Percentiles rank a stretch among this genome's conserved stretches.
phyloP scores from a whole-genome alignment of 2,329 filamentous ascomycete genomes.

The Pseudohalonectria lignicola region DNA sequence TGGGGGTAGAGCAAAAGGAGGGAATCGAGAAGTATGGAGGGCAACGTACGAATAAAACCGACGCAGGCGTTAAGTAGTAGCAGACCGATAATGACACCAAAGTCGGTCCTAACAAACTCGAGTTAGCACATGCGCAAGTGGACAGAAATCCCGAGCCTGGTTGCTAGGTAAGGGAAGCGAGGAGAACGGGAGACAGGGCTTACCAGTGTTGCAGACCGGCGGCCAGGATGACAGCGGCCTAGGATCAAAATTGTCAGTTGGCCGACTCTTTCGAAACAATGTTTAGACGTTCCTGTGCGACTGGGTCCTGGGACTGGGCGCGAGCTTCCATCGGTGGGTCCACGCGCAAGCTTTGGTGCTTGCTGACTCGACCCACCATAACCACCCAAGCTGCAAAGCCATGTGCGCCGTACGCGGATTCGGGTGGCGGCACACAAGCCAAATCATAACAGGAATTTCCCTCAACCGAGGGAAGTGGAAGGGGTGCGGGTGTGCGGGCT shows the following conservation, averaged over 20 bases:
- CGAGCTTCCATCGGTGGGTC: too few relatives aligned
- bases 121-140: too few relatives aligned
- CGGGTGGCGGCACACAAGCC: too few relatives aligned
- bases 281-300: conserved; percentile 10
- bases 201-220: conserved; percentile 69
- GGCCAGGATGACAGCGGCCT: conserved; percentile 68
- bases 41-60: conserved; percentile 50
- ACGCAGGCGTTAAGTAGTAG: conserved; percentile 74
- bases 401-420: too few relatives aligned
- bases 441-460: too few relatives aligned
- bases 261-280: conserved; percentile 10
- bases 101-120: conserved; percentile 56
- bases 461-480: neutral
- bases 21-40: too few relatives aligned
- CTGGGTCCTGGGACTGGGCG: neutral
- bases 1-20: too few relatives aligned
- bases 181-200: too few relatives aligned
- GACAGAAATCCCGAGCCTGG: too few relatives aligned
- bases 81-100: conserved; percentile 71
- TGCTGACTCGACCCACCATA: conserved; percentile 3
- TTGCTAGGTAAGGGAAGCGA: too few relatives aligned
- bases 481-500: neutral
- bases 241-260: conserved; percentile 2
- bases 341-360: conserved; percentile 1
- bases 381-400: neutral